Base-by-base conservation (phyloP, 2,329 filamentous ascomycete species). In the Fusarium citri region DNA sequence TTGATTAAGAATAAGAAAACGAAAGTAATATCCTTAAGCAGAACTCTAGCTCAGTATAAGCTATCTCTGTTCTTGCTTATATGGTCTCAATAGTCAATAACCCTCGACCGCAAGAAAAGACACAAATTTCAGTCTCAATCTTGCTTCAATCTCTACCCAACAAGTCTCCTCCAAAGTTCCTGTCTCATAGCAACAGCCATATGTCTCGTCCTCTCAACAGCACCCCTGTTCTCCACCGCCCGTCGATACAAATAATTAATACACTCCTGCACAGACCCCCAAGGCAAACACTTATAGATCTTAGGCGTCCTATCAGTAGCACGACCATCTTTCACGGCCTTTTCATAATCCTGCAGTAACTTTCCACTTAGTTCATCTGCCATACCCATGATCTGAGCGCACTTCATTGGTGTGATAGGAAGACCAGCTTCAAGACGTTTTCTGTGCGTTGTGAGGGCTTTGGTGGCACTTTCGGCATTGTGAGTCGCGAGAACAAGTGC, bases 321-420 rank as follows among this genome's bases (percentile, higher is more conserved):
- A 8, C 31, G 62, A 3, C 48, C 31, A 2, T 69, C 50, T 3
- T 41, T 45, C 0, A 30, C 40, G 0, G 74, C 73, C 51, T 74
- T 67, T 18, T 77, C 76, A 5, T 75, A 68, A 22, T 75, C 67
- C 14, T 83, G 80, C 9, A 88, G 77, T 0, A 88, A 76, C 14
- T 80, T 79, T 68, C 84, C 85, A 41, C 83, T 84, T 20, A 88
- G 80, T 66, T 88, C 85, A 55, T 88, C 87, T 0, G 87, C 85
- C 86, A 88, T 88, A 7, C 86, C 86, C 62, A 86, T 83, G 1
- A 88, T 80, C 72, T 88, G 87, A 0, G 84, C 86, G 67, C 85
- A 88, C 7, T 75, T 79, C 6, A 87, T 78, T 0, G 73, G 63
- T 0, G 78, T 73, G 0, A 76, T 78, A 1, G 76, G 75, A 6